These are phyloP conservation scores for Chrysosporium queenslandicum DNA, from an alignment of 2,329 filamentous ascomycete genomes.

Conservation along the genomic window DNA sequence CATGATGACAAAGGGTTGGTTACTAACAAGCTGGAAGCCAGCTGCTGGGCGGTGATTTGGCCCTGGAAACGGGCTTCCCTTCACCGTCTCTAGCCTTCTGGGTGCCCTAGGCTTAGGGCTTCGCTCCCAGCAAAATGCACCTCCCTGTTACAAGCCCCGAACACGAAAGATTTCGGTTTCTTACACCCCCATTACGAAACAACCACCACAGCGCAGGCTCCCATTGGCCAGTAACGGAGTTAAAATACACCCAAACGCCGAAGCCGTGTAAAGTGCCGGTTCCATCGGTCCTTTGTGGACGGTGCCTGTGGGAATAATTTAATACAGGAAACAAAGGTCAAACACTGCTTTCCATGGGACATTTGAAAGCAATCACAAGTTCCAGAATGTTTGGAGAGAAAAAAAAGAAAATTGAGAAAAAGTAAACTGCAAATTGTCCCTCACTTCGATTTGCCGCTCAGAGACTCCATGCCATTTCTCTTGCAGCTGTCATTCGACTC, in stretches of 20 bases:
- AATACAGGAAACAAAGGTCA: neutral
- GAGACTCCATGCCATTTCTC: neutral
- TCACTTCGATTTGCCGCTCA: neutral
- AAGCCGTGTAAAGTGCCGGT: neutral
- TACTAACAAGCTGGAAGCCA: too few relatives aligned
- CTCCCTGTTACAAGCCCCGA: neutral
- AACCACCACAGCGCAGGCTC: neutral
- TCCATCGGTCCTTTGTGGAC: neutral
- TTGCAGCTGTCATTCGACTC: too few relatives aligned
- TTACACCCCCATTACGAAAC: neutral
- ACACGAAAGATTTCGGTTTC: slow-evolving; percentile 1
- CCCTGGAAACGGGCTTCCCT: neutral
- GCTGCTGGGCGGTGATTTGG: neutral
- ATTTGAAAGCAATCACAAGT: neutral
- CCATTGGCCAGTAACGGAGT: neutral
- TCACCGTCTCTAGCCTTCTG: neutral
- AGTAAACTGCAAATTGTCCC: neutral
- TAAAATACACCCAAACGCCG: neutral
- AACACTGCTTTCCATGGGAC: neutral
- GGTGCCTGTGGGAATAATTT: neutral
- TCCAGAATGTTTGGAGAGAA: neutral
- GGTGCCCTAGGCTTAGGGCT: neutral
- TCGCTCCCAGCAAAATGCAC: too few relatives aligned
- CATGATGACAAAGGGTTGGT: neutral
- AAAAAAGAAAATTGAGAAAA: neutral